These are phyloP conservation scores for Helotiales sp. DNA, from an alignment of 2,329 filamentous ascomycete genomes.

Conservation along the genomic window DNA sequence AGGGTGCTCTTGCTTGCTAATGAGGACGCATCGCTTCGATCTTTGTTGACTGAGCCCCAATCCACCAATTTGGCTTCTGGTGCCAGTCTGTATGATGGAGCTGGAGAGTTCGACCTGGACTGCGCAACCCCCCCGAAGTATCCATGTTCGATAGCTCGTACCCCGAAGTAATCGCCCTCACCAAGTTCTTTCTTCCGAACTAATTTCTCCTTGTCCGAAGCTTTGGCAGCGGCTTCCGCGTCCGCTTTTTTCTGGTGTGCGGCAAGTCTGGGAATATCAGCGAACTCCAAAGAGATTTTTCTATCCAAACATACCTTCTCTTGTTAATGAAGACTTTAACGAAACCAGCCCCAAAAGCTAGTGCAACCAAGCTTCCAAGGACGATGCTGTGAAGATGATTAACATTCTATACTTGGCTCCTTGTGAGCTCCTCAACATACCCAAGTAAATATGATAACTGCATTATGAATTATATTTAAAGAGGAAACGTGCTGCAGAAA, in stretches of 20 bases:
- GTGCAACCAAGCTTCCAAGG: slow-evolving; percentile 19
- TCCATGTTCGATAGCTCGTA: slow-evolving; percentile 28
- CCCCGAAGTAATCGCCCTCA: slow-evolving; percentile 30
- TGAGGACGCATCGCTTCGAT: slow-evolving; percentile 5
- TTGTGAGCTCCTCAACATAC: slow-evolving; percentile 9
- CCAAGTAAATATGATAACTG: slow-evolving; percentile 20
- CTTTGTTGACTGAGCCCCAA: slow-evolving; percentile 13
- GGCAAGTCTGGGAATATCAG: slow-evolving; percentile 18
- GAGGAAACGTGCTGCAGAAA: neutral
- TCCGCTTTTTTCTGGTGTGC: slow-evolving; percentile 21
- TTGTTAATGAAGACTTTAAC: slow-evolving; percentile 27
- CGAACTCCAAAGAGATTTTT: neutral
- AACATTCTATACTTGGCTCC: neutral
- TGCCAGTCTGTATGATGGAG: slow-evolving; percentile 20
- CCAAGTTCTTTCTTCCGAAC: slow-evolving; percentile 19
- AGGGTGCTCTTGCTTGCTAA: slow-evolving; percentile 16
- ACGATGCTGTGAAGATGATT: slow-evolving; percentile 18
- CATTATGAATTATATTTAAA: slow-evolving; percentile 21
- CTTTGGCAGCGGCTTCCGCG: slow-evolving; percentile 18
- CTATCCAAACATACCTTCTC: slow-evolving; percentile 20
- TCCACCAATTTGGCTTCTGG: slow-evolving; percentile 14
- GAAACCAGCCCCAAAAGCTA: slow-evolving; percentile 24
- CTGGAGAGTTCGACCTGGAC: slow-evolving; percentile 25
- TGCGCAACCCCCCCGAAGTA: slow-evolving; percentile 30
- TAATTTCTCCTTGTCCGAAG: slow-evolving; percentile 20